phyloP scores from a whole-genome alignment of 2,329 filamentous ascomycete genomes.

The Bipolaris victoriae region DNA sequence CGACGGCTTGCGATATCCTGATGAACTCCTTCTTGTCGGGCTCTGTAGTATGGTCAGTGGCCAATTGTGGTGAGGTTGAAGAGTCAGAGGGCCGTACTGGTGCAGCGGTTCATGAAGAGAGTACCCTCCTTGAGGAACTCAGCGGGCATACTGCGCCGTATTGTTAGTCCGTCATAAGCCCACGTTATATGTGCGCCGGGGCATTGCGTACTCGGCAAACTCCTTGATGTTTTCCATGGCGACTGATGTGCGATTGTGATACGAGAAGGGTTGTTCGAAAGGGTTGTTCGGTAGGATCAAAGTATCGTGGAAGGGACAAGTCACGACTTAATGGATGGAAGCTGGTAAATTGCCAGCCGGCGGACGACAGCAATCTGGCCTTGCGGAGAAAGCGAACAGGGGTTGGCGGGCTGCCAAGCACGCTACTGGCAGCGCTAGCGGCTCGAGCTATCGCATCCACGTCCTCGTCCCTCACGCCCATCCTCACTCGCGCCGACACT shows the following conservation, averaged over 20 bases:
- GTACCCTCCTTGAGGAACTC: conserved; percentile 56
- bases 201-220: conserved; percentile 62
- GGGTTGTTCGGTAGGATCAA: not conserved
- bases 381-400: conserved; percentile 33
- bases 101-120: conserved; percentile 58
- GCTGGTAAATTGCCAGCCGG: conserved; percentile 24
- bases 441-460: conserved; percentile 20
- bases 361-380: conserved; percentile 35
- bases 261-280: conserved; percentile 12
- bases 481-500: conserved; percentile 22
- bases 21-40: conserved; percentile 50
- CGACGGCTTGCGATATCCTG: conserved; percentile 59
- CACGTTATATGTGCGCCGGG: not conserved
- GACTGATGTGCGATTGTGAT: conserved; percentile 19
- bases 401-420: conserved; percentile 25
- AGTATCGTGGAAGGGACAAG: conserved; percentile 15
- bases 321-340: conserved; percentile 25
- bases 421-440: conserved; percentile 9
- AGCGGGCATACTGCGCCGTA: conserved; percentile 42
- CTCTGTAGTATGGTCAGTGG: conserved; percentile 49
- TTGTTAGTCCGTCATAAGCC: conserved; percentile 26
- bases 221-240: conserved; percentile 74
- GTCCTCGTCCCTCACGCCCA: conserved; percentile 18
- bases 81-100: conserved; percentile 37
- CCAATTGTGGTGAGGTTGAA: no score